phyloP scores from a whole-genome alignment of 2,329 filamentous ascomycete genomes.

The Cladosporium phlei region DNA sequence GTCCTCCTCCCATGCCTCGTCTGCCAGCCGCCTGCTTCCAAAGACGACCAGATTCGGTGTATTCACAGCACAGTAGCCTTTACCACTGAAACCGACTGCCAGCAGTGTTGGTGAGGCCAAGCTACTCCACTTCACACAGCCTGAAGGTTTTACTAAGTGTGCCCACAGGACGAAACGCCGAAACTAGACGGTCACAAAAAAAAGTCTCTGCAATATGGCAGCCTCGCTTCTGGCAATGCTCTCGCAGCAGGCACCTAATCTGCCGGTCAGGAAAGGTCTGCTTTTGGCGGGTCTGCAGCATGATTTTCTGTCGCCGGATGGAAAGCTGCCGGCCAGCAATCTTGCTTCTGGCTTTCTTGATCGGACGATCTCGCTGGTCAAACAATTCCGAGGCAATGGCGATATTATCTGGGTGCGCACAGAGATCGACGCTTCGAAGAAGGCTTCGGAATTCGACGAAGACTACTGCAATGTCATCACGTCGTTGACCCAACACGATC shows the following conservation, averaged over 20 bases:
- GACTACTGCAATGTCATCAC: constrained; percentile 10
- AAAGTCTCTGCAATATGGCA: not conserved
- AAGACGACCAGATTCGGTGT: not conserved
- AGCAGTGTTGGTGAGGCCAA: not conserved
- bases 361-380: constrained; percentile 61
- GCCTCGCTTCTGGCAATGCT: constrained; percentile 1
- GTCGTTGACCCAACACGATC: not conserved
- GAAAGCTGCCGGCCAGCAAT: constrained; percentile 60
- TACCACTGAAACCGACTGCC: not conserved
- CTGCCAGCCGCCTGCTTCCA: not conserved
- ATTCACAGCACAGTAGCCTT: not conserved
- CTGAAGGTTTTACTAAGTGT: constrained; percentile 5
- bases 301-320: constrained; percentile 70
- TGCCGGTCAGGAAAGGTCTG: constrained; percentile 63
- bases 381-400: constrained; percentile 66
- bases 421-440: constrained; percentile 49
- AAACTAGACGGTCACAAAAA: not conserved
- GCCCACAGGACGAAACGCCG: not conserved
- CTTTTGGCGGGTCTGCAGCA: constrained; percentile 85
- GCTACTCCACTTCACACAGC: constrained; percentile 2
- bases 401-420: constrained; percentile 82
- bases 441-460: not conserved
- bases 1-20: not conserved
- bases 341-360: constrained; percentile 61
- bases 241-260: constrained; percentile 44